phyloP scores from a whole-genome alignment of 164 flowering plant species.

The Annona squamosa region DNA sequence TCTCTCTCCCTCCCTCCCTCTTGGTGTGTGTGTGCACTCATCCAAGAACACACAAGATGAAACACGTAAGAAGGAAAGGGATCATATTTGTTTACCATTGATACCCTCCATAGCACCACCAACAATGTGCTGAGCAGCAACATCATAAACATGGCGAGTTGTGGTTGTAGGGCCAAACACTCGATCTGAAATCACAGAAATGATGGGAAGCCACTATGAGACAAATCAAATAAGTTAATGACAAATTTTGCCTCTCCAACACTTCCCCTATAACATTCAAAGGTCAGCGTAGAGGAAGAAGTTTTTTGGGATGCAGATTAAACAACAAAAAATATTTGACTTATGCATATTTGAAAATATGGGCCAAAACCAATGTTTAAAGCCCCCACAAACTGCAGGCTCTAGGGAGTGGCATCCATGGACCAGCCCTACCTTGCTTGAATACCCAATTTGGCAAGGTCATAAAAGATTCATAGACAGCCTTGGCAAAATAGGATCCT shows the following conservation, averaged over 20 bases:
- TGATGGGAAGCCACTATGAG: neutral
- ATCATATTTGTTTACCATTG: constrained; percentile 48
- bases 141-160: constrained; percentile 92
- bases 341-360: neutral
- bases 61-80: neutral
- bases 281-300: neutral
- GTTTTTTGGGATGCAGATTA: neutral
- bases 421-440: too few species aligned
- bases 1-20: too few species aligned
- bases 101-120: constrained; percentile 93
- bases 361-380: neutral
- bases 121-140: constrained; percentile 88
- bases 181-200: constrained; percentile 45
- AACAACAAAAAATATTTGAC: neutral
- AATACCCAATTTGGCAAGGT: too few species aligned
- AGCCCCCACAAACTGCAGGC: too few species aligned
- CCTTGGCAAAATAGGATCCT: too few species aligned
- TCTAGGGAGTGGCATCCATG: too few species aligned
- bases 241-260: neutral
- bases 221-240: neutral
- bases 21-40: too few species aligned
- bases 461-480: too few species aligned
- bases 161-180: constrained; percentile 99
- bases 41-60: neutral
- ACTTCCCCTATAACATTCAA: neutral